Percentiles rank a stretch among this genome's conserved stretches.
Conservation (phyloP, 2,329 filamentous ascomycete genomes). For the Beauveria scarabaeidicola region DNA sequence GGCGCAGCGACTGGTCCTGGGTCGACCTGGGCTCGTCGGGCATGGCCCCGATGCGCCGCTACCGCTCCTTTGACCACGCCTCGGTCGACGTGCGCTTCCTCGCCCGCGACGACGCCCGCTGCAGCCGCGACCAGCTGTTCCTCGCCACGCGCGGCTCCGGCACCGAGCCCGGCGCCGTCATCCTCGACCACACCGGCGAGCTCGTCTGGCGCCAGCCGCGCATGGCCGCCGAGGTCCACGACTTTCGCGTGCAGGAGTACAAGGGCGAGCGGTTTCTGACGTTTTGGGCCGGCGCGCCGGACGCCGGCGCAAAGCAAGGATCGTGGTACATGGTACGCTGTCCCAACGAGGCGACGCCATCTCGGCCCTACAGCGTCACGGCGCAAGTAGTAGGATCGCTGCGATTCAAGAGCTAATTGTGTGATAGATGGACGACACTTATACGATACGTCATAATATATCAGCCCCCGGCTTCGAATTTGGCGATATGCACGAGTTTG, state of each 20-base stretch:
- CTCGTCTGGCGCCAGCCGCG: conserved; percentile 21
- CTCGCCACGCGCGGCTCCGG: conserved; percentile 9
- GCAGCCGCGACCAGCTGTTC: conserved; percentile 9
- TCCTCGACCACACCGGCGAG: conserved; percentile 20
- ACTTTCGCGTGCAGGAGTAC: conserved; percentile 17
- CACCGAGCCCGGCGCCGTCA: conserved; percentile 11
- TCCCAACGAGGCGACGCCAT: background rate
- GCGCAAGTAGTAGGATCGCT: background rate
- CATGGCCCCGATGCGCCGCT: conserved; percentile 7
- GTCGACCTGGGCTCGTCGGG: conserved; percentile 8
- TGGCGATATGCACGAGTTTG: conserved; percentile 32
- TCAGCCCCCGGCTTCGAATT: conserved; percentile 4
- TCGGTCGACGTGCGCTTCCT: conserved; percentile 10
- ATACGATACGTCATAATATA: conserved; percentile 7
- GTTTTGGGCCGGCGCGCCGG: conserved; percentile 30
- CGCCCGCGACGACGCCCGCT: conserved; percentile 5
- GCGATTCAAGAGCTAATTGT: background rate
- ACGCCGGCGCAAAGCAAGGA: conserved; percentile 35
- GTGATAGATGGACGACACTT: conserved; percentile 10
- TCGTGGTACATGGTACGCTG: conserved; percentile 34
- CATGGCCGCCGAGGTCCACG: conserved; percentile 8
- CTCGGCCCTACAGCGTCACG: background rate
- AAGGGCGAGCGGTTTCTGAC: conserved; percentile 14
- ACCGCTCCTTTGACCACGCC: conserved; percentile 8
- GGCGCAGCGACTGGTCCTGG: conserved; percentile 12